A percentile compares a stretch with the other conserved stretches of the same genome.
phyloP scores from a whole-genome alignment of 2,329 filamentous ascomycete genomes.

The Curvularia spicifera region DNA sequence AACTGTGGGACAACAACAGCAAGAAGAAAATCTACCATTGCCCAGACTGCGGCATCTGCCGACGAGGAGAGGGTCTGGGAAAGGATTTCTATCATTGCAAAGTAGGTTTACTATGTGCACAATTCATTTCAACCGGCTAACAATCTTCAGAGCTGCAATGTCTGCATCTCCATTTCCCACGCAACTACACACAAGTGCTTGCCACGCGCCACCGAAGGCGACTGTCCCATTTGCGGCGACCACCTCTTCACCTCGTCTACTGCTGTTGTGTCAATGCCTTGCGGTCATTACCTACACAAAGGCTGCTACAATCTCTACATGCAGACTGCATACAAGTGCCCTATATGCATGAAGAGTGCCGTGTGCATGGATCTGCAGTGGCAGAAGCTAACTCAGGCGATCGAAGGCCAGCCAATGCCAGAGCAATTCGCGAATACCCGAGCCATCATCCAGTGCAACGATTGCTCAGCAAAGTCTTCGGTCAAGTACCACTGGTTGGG shows the following conservation, averaged over 20 bases:
- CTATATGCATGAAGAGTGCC: conserved; percentile 95
- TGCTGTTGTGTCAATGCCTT: conserved; percentile 91
- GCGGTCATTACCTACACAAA: conserved; percentile 94
- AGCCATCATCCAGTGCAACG: conserved; percentile 89
- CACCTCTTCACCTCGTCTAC: conserved; percentile 93
- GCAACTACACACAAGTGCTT: conserved; percentile 89
- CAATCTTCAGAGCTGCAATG: conserved; percentile 68
- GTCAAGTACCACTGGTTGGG: conserved; percentile 95
- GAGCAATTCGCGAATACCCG: conserved; percentile 77
- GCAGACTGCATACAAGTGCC: conserved; percentile 90
- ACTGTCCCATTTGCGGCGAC: conserved; percentile 95
- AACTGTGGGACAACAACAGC: conserved; percentile 93
- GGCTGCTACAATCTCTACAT: conserved; percentile 89
- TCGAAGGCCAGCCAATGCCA: conserved; percentile 91
- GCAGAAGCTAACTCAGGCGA: conserved; percentile 85
- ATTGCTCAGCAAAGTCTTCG: conserved; percentile 86
- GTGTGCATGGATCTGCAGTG: conserved; percentile 97
- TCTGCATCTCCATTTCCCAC: conserved; percentile 90
- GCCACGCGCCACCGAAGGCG: conserved; percentile 77
- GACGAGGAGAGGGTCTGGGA: conserved; percentile 85
- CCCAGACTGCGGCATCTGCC: conserved; percentile 92
- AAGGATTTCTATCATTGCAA: conserved; percentile 99
- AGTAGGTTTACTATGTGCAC: conserved; percentile 58
- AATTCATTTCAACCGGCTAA: conserved; percentile 28
- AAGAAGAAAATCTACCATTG: conserved; percentile 96